Base-by-base conservation (phyloP, 1,284 basidiomycete genomes). In the Puccinia coronata region DNA sequence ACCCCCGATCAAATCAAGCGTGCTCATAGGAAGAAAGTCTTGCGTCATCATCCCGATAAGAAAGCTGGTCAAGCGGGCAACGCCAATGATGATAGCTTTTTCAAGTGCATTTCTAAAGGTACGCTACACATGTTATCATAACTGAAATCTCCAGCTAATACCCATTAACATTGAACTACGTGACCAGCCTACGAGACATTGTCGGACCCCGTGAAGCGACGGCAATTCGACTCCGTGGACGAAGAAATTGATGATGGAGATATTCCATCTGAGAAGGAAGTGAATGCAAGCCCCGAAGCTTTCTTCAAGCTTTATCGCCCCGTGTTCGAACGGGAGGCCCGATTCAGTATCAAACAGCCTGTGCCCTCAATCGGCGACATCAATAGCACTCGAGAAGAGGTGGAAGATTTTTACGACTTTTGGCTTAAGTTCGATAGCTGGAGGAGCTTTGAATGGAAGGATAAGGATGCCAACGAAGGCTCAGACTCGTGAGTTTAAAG, bases 361-460 rank as follows among this genome's bases (percentile, higher is more conserved):
- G 95, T 96, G 6, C 95, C 95, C 18, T 87, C 89, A 83, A 89
- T 98, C 31, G 96, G 96, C 28, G 87, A 88, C 61, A 88, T 89
- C 82, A 90, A 93, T 82, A 91, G 92, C 34, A 86, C 90, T 82
- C 96, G 96, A 87, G 90, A 91, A 82, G 90, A 91, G 82, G 96
- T 98, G 82, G 93, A 98, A 87, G 90, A 88, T 25, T 98, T 99
- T 89, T 99, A 98, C 89, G 93, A 98, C 88, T 98, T 96, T 87
- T 99, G 94, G 93, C 98, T 98, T 90, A 97, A 97, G 90, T 98
- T 99, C 87, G 96, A 98, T 87, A 94, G 92, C 85, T 99, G 97
- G 97, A 89, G 97, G 84, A 94, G 92, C 87, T 99, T 99, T 86
- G 96, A 99, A 88, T 98, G 96, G 89, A 89, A 94, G 84, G 96